Conservation (phyloP, 495 filamentous ascomycete genomes). For the Neurospora cerealis region DNA sequence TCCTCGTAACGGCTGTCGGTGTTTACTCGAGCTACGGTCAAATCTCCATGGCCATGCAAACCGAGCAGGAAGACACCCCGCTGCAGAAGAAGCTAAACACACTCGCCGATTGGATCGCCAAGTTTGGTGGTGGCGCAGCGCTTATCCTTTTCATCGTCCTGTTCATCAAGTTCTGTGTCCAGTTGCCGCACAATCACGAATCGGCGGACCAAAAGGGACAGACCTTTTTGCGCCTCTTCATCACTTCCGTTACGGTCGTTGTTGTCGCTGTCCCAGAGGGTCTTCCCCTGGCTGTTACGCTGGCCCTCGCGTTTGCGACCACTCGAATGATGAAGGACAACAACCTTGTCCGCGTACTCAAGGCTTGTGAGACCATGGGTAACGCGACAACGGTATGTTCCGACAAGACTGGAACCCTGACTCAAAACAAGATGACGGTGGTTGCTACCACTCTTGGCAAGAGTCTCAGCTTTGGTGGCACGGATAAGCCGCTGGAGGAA, state of each 20-base stretch:
- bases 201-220: slow-evolving; percentile 71
- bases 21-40: slow-evolving; percentile 81
- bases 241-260: slow-evolving; percentile 90
- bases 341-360: slow-evolving; percentile 80
- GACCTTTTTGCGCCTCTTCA: slow-evolving; percentile 82
- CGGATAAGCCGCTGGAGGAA: slow-evolving; percentile 21
- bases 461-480: slow-evolving; percentile 51
- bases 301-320: slow-evolving; percentile 92
- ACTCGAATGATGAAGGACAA: slow-evolving; percentile 93
- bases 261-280: slow-evolving; percentile 98
- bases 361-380: slow-evolving; percentile 95
- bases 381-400: slow-evolving; percentile 95
- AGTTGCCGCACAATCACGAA: slow-evolving; percentile 40
- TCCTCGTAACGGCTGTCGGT: slow-evolving; percentile 77
- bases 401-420: slow-evolving; percentile 95
- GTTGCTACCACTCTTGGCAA: slow-evolving; percentile 70
- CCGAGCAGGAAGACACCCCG: slow-evolving; percentile 82
- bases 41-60: slow-evolving; percentile 87
- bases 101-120: slow-evolving; percentile 85
- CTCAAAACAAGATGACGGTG: slow-evolving; percentile 84
- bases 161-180: slow-evolving; percentile 78
- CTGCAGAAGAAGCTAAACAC: slow-evolving; percentile 84
- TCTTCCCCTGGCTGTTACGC: slow-evolving; percentile 81
- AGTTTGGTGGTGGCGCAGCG: slow-evolving; percentile 76
- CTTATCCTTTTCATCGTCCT: slow-evolving; percentile 77